phyloP scores from a whole-genome alignment of 108 stramenopile genomes.

The Cyclotella cryptica region DNA sequence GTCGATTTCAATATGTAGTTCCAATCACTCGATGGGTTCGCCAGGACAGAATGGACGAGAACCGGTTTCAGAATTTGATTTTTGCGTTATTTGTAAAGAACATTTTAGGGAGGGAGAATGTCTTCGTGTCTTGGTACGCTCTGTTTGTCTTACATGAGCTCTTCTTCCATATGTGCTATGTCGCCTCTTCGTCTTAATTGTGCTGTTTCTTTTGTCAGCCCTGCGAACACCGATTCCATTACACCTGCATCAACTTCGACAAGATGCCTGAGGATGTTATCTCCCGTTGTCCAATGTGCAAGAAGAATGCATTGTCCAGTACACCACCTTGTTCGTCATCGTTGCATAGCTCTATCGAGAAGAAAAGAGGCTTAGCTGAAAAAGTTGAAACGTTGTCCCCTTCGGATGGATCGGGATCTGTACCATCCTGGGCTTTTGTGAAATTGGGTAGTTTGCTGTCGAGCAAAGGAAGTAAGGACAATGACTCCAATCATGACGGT shows the following conservation, averaged over 20 bases:
- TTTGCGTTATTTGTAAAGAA: constrained; percentile 81
- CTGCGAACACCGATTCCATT: constrained; percentile 87
- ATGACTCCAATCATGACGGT: neutral
- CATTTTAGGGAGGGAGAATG: constrained; percentile 77
- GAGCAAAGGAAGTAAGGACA: neutral
- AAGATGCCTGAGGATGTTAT: constrained; percentile 71
- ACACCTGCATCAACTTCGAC: constrained; percentile 78
- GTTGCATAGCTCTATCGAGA: neutral
- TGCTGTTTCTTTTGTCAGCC: constrained; percentile 39
- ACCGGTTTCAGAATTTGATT: constrained; percentile 29
- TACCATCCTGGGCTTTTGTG: constrained; percentile 81
- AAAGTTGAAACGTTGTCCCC: constrained; percentile 14
- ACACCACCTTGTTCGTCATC: constrained; percentile 1
- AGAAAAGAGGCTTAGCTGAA: neutral
- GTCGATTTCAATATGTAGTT: constrained; percentile 38
- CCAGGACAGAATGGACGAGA: neutral
- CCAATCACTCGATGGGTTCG: constrained; percentile 6
- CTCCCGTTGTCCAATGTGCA: constrained; percentile 79
- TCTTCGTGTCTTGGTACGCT: constrained; percentile 67
- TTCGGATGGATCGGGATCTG: constrained; percentile 53
- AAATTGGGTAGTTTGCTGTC: constrained; percentile 28
- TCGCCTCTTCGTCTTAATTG: neutral
- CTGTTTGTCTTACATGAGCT: neutral
- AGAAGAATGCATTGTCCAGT: constrained; percentile 40
- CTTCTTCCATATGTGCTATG: too few relatives aligned